Evolutionary conservation across 257 asterid genomes (phyloP).

Genomic region (Solanum phureja): DNA sequence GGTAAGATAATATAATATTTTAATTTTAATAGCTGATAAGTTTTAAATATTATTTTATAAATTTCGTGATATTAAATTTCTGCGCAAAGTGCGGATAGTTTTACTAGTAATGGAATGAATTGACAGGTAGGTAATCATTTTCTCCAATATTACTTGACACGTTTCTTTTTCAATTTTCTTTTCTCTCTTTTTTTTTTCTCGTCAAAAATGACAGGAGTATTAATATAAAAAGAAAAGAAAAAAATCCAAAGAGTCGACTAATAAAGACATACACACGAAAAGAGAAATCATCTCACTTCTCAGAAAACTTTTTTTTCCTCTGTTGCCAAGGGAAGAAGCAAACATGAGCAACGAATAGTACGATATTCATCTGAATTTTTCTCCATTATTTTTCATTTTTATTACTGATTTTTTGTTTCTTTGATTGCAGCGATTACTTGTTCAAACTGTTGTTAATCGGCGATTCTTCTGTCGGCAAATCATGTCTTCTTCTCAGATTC

Average conservation of each 20-base stretch:
- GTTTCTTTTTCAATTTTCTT: no score
- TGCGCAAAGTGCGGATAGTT: no score
- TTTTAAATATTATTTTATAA: no score
- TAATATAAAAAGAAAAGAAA: background rate
- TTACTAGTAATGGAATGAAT: background rate
- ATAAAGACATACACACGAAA: background rate
- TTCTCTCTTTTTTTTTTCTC: background rate
- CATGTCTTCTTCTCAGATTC: constrained; percentile 49
- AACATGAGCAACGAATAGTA: constrained; percentile 41
- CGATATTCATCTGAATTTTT: background rate
- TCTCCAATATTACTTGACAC: background rate
- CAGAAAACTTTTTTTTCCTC: background rate
- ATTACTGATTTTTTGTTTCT: background rate
- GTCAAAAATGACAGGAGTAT: background rate
- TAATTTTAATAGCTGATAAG: no score
- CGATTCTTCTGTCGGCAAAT: constrained; percentile 49
- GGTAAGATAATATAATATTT: no score
- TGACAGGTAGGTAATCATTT: background rate
- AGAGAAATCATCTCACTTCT: background rate
- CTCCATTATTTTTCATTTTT: background rate
- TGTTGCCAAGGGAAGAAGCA: background rate
- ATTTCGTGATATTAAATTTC: no score
- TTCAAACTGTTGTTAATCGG: constrained; percentile 48
- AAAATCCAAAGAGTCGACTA: background rate
- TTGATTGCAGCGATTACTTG: constrained; percentile 33